phyloP scores from a whole-genome alignment of 495 filamentous ascomycete genomes.

The Lichenothelia convexa region DNA sequence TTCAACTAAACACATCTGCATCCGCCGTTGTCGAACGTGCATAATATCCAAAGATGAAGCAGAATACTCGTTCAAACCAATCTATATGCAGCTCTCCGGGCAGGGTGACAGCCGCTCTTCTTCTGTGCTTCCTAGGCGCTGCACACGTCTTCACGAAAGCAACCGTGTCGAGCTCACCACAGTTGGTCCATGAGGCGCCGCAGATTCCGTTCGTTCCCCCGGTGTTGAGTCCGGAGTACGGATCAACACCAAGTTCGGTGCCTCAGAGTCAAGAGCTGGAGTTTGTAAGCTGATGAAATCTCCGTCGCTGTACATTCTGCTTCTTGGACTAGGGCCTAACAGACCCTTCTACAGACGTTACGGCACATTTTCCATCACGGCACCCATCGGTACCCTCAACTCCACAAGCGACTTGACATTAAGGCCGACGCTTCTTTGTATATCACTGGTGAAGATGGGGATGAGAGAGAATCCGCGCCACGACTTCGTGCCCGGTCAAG shows the following conservation, averaged over 20 bases:
- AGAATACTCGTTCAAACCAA: background rate
- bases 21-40: too few species aligned
- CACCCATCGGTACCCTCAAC: slow-evolving; percentile 46
- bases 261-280: too few species aligned
- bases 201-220: too few species aligned
- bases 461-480: slow-evolving; percentile 25
- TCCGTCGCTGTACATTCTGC: too few species aligned
- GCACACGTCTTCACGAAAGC: background rate
- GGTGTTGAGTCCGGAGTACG: too few species aligned
- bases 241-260: too few species aligned
- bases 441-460: slow-evolving; percentile 44
- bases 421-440: slow-evolving; percentile 40
- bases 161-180: slow-evolving; percentile 6
- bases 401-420: slow-evolving; percentile 61
- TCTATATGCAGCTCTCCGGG: slow-evolving; percentile 23
- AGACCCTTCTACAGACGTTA: slow-evolving; percentile 55
- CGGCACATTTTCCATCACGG: slow-evolving; percentile 88
- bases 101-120: slow-evolving; percentile 37
- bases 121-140: slow-evolving; percentile 42
- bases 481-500: slow-evolving; percentile 37
- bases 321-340: too few species aligned
- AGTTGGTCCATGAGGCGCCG: too few species aligned
- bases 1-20: too few species aligned
- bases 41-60: too few species aligned
- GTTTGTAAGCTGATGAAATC: too few species aligned